A percentile compares a stretch with the other conserved stretches of the same genome.
Conservation (phyloP, 2,329 filamentous ascomycete genomes). For the Albifimbria verrucaria region DNA sequence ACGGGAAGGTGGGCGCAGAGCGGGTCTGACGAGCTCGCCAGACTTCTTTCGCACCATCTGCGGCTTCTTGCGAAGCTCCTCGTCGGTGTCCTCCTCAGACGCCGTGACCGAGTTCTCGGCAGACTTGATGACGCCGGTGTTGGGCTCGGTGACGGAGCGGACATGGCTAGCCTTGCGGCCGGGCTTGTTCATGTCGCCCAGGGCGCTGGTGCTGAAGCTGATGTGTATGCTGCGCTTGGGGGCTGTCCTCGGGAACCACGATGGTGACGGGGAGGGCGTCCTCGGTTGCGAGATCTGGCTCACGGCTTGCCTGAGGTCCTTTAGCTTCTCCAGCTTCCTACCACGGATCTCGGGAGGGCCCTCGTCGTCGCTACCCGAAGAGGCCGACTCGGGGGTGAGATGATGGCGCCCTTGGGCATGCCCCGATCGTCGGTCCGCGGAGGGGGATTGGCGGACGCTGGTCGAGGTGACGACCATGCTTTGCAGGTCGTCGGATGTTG, state of each 20-base stretch:
- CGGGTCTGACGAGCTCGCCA: slow-evolving; percentile 90
- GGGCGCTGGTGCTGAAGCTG: slow-evolving; percentile 44
- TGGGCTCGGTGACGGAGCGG: slow-evolving; percentile 55
- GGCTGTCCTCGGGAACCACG: slow-evolving; percentile 49
- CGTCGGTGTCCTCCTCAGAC: slow-evolving; percentile 63
- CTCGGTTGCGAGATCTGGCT: slow-evolving; percentile 62
- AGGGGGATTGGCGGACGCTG: slow-evolving; percentile 80
- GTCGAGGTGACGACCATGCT: slow-evolving; percentile 27
- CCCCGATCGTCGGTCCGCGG: slow-evolving; percentile 67
- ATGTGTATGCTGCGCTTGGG: slow-evolving; percentile 34
- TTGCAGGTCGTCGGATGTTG: slow-evolving; percentile 48
- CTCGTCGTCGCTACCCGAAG: slow-evolving; percentile 83
- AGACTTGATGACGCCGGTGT: slow-evolving; percentile 43
- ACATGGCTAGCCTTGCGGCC: slow-evolving; percentile 44
- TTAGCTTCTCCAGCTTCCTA: slow-evolving; percentile 49
- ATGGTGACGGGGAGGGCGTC: slow-evolving; percentile 50
- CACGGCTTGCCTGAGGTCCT: slow-evolving; percentile 78
- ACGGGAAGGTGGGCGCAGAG: slow-evolving; percentile 74
- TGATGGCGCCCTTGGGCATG: slow-evolving; percentile 80
- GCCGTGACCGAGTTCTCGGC: slow-evolving; percentile 45
- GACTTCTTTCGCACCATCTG: slow-evolving; percentile 97
- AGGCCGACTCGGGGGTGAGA: slow-evolving; percentile 88
- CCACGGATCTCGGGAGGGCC: slow-evolving; percentile 45
- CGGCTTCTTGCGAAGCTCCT: slow-evolving; percentile 66
- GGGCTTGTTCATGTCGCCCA: slow-evolving; percentile 38